Evolutionary conservation across 495 filamentous ascomycete genomes (phyloP).

Genomic region (Neurospora sublineolata): DNA sequence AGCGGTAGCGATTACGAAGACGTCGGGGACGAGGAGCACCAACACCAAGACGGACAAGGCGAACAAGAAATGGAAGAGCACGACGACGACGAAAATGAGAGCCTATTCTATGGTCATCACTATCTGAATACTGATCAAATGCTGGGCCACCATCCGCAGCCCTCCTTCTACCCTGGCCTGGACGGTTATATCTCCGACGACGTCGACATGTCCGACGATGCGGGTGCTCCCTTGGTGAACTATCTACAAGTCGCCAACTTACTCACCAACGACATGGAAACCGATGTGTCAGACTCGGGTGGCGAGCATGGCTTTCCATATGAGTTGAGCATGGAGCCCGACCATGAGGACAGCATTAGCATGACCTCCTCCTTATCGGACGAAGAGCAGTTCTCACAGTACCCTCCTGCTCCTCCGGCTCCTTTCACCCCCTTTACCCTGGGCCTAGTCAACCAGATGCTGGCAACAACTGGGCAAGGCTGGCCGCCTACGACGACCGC

Average conservation of each 20-base stretch:
- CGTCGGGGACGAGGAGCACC: conserved; percentile 12
- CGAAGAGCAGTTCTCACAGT: background rate
- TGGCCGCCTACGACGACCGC: background rate
- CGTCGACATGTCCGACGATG: conserved; percentile 10
- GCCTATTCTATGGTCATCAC: background rate
- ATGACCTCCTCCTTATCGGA: background rate
- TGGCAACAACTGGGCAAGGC: background rate
- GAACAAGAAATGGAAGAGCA: conserved; percentile 14
- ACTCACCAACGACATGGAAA: conserved; percentile 13
- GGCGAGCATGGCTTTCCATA: background rate
- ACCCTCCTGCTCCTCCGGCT: background rate
- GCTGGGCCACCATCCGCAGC: background rate
- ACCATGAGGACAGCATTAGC: background rate
- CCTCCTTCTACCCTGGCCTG: background rate
- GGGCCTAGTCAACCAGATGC: background rate
- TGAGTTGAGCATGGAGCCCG: background rate
- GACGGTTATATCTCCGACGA: conserved; percentile 14
- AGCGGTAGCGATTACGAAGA: conserved; percentile 5
- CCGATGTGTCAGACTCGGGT: conserved; percentile 3
- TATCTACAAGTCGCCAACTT: conserved; percentile 7
- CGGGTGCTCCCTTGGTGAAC: conserved; percentile 12
- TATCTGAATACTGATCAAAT: background rate
- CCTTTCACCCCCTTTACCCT: background rate
- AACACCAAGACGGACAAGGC: conserved; percentile 7
- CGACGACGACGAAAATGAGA: conserved; percentile 6